Percentiles rank a stretch among this genome's conserved stretches.
Conservation (phyloP, 352 stramenopile genomes). For the Phytophthora ramorum region DNA sequence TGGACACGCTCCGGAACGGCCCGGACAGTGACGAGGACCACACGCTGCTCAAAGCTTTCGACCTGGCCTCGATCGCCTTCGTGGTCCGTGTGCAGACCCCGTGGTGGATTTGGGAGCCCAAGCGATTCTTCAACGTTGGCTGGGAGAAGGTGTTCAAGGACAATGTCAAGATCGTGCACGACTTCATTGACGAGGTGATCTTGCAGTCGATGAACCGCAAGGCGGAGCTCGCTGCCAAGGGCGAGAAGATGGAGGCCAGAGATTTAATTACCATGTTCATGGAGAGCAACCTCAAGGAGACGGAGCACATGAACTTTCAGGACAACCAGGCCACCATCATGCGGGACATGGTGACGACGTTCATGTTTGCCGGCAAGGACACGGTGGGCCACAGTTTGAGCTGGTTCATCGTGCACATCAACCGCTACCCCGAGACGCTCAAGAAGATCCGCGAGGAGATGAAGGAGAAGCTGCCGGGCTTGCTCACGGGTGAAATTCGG, state of each 20-base stretch:
- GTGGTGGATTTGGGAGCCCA: conserved; percentile 47
- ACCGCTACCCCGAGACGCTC: conserved; percentile 51
- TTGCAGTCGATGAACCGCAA: conserved; percentile 43
- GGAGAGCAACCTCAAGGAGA: conserved; percentile 36
- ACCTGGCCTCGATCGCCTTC: conserved; percentile 32
- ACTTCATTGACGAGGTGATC: conserved; percentile 56
- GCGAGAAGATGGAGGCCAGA: conserved; percentile 40
- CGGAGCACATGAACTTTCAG: conserved; percentile 25
- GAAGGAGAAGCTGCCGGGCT: conserved; percentile 39
- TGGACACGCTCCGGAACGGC: conserved; percentile 42
- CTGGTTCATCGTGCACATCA: conserved; percentile 77
- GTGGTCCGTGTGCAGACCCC: conserved; percentile 37
- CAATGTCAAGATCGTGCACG: conserved; percentile 44
- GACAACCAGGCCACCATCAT: conserved; percentile 47
- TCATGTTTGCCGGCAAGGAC: conserved; percentile 78
- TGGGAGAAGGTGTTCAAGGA: conserved; percentile 48
- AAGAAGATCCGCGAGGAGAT: conserved; percentile 63
- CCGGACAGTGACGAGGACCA: conserved; percentile 38
- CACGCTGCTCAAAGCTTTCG: conserved; percentile 54
- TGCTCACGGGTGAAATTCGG: conserved; percentile 31
- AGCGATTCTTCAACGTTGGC: conserved; percentile 39
- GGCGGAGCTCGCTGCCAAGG: conserved; percentile 56
- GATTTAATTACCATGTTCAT: conserved; percentile 59
- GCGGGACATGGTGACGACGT: conserved; percentile 75
- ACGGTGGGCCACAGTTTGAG: conserved; percentile 60